Evolutionary conservation across 495 filamentous ascomycete species (phyloP), one percentile per base, ranked within the genome.

Genomic region (Zalerion maritima): DNA sequence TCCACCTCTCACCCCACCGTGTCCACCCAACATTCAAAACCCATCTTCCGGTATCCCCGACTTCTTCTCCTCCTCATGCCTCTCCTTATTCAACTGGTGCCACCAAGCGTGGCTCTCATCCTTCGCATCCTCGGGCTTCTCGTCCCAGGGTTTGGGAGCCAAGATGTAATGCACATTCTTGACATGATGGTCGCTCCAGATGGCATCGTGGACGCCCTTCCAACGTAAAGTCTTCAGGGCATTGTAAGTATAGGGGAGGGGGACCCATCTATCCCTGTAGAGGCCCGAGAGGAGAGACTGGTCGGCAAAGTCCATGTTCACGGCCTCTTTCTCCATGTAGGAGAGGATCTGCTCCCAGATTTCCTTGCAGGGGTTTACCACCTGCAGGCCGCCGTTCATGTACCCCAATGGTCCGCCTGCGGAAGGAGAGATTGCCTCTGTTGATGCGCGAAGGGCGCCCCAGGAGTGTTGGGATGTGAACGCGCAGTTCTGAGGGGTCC

Each of bases 111-210:
- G 66, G 1, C 61, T 69, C 39, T 67, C 57, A 46, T 78, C 56
- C 27, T 45, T 43, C 11, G 21, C 21, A 23, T 57, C 38, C 44
- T 35, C 45, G 34, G 46, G 45, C 29, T 53, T 48, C 49, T 79
- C 69, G 42, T 85, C 72, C 81, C 82, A 87, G 14, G 82, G 82
- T 50, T 91, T 89, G 15, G 75, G 78, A 17, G 56, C 61, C n/a
- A 89, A 44, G 14, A 91, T 75, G 42, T 79, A 86, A 47, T 89
- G 82, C 11, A 86, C 46, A 46, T 81, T 81, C 62, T 79, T 83
- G 11, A 89, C 77, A 34, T 63, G 40, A 9, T 73, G 70, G 46
- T 89, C 82, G 17, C 64, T 52, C 81, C 82, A 89, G 31, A 87
- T 81, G 21, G 60, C 43, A 24, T 58, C 52, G 37, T 91, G 82